A percentile compares a stretch with the other conserved stretches of the same genome.
Conservation (phyloP, 805 yeast genomes). For the Yueomyces sinensis region DNA sequence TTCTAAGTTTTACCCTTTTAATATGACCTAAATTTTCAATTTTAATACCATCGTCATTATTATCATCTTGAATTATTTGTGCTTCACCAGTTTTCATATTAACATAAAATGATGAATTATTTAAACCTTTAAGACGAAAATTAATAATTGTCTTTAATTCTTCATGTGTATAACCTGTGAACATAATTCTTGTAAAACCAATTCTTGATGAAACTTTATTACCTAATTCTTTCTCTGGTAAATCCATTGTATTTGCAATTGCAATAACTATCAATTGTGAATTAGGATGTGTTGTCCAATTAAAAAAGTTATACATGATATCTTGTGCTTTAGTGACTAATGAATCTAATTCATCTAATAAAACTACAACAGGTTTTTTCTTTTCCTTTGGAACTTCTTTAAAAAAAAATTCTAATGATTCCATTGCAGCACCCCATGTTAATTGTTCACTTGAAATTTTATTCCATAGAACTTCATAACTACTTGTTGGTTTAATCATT, state of each 20-base stretch:
- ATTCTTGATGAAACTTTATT: conserved; percentile 85
- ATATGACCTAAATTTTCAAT: conserved; percentile 3
- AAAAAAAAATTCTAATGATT: conserved; percentile 61
- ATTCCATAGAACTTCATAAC: conserved; percentile 77
- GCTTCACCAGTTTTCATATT: conserved; percentile 27
- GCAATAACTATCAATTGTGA: conserved; percentile 82
- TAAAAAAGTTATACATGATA: conserved; percentile 90
- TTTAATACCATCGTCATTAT: conserved; percentile 5
- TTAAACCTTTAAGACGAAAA: conserved; percentile 46
- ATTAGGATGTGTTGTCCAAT: conserved; percentile 82
- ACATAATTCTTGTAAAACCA: conserved; percentile 77
- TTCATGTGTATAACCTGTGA: conserved; percentile 74
- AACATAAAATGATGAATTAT: conserved; percentile 23
- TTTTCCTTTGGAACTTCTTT: conserved; percentile 24
- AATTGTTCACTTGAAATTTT: conserved; percentile 49
- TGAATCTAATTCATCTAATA: conserved; percentile 90
- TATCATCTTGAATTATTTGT: conserved; percentile 13
- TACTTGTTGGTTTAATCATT: conserved; percentile 60
- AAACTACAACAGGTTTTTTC: conserved; percentile 44
- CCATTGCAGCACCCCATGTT: conserved; percentile 51
- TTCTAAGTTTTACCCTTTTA: conserved; percentile 23
- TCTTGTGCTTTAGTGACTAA: conserved; percentile 65
- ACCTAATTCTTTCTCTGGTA: conserved; percentile 78
- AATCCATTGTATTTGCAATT: conserved; percentile 93
- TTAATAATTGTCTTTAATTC: conserved; percentile 67